A percentile compares a stretch with the other conserved stretches of the same genome.
These are phyloP conservation scores for Sungouiella blattae DNA, from an alignment of 805 yeast genomes.

Conservation along the genomic window DNA sequence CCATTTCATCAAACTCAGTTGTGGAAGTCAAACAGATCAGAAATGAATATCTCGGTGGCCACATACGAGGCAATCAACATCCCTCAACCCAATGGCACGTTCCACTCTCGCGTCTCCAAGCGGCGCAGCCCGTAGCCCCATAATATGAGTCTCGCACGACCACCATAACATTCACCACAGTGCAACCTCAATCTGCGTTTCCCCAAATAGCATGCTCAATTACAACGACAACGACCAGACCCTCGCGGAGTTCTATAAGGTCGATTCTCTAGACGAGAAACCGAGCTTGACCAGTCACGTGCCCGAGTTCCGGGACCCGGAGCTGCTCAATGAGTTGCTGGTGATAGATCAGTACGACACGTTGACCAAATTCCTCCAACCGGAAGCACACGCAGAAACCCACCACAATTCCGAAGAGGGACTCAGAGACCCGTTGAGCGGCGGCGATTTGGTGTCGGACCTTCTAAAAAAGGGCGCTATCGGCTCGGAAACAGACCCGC, in stretches of 20 bases:
- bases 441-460: constrained; percentile 25
- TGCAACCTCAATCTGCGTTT: background rate
- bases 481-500: constrained; percentile 27
- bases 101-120: too few species aligned
- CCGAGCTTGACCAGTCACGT: constrained; percentile 1
- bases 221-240: constrained; percentile 27
- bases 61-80: too few species aligned
- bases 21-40: too few species aligned
- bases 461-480: constrained; percentile 24
- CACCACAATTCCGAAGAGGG: constrained; percentile 19
- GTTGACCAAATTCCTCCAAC: constrained; percentile 24
- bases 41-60: too few species aligned
- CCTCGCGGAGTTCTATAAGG: constrained; percentile 28
- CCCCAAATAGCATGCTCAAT: constrained; percentile 25
- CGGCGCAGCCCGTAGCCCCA: too few species aligned
- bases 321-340: constrained; percentile 18
- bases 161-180: background rate
- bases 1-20: too few species aligned
- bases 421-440: constrained; percentile 32
- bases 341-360: constrained; percentile 30
- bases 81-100: too few species aligned
- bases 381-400: constrained; percentile 6
- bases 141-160: background rate
- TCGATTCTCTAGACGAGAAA: constrained; percentile 21
- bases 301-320: constrained; percentile 7